A percentile compares a stretch with the other conserved stretches of the same genome.
Conservation (phyloP, 2,329 filamentous ascomycete genomes). For the Whalleya microplaca region DNA sequence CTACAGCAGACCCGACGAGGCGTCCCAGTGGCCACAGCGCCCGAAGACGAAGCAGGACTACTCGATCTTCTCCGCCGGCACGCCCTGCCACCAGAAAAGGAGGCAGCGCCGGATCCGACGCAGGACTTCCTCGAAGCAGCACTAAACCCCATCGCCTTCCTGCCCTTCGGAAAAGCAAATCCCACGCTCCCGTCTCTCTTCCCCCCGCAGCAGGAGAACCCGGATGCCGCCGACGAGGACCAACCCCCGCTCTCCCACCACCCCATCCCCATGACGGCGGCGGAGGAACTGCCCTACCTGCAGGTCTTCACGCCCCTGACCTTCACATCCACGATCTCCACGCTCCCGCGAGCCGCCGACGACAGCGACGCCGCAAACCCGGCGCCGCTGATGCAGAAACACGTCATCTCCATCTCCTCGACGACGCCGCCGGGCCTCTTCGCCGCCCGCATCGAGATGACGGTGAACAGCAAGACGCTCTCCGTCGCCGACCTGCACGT, state of each 20-base stretch:
- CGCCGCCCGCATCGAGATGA: slow-evolving; percentile 59
- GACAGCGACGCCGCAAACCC: slow-evolving; percentile 24
- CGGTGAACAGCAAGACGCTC: slow-evolving; percentile 57
- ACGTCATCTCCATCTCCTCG: slow-evolving; percentile 58
- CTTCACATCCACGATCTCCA: slow-evolving; percentile 58
- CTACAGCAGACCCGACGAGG: slow-evolving; percentile 40
- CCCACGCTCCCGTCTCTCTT: slow-evolving; percentile 32
- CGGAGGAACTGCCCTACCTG: slow-evolving; percentile 70
- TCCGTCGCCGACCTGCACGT: slow-evolving; percentile 58
- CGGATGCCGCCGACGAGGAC: slow-evolving; percentile 37
- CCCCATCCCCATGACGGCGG: slow-evolving; percentile 63
- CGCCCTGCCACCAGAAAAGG: slow-evolving; percentile 43
- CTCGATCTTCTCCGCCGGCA: slow-evolving; percentile 47
- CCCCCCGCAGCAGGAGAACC: slow-evolving; percentile 22
- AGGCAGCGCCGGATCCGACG: slow-evolving; percentile 35
- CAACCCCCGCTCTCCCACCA: slow-evolving; percentile 62
- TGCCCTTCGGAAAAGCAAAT: slow-evolving; percentile 52
- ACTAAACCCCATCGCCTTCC: slow-evolving; percentile 54
- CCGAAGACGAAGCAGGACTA: slow-evolving; percentile 43
- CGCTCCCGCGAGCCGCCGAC: slow-evolving; percentile 47
- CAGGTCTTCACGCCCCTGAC: slow-evolving; percentile 71
- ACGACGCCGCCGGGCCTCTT: slow-evolving; percentile 58
- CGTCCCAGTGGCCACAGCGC: slow-evolving; percentile 30
- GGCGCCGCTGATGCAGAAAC: slow-evolving; percentile 52
- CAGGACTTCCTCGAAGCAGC: slow-evolving; percentile 53